These are phyloP conservation scores for Boehmeria nivea DNA, from an alignment of 306 rosid species.

Conservation along the genomic window DNA sequence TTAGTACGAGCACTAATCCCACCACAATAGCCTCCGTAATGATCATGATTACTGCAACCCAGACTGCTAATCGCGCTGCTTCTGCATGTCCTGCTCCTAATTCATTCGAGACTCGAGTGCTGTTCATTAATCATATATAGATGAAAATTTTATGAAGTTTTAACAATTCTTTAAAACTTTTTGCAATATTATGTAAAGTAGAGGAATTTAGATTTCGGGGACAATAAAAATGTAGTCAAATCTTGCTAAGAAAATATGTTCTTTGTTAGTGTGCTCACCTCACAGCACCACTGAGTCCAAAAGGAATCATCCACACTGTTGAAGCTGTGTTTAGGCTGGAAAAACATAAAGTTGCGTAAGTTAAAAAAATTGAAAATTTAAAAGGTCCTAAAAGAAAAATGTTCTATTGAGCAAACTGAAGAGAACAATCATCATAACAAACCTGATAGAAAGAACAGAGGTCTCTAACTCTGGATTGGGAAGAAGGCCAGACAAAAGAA, in stretches of 20 bases:
- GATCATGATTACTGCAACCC: constrained; percentile 42
- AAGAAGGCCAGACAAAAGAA: constrained; percentile 17
- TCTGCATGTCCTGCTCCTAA: constrained; percentile 59
- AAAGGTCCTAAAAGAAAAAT: neutral
- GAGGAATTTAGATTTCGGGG: too few relatives aligned
- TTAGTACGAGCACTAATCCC: constrained; percentile 35
- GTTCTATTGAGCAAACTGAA: neutral
- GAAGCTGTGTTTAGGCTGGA: constrained; percentile 57
- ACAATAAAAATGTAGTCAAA: constrained; percentile 4
- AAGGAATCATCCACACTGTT: constrained; percentile 67
- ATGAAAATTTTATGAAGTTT: too few relatives aligned
- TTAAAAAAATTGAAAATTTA: too few relatives aligned
- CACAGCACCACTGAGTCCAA: constrained; percentile 67
- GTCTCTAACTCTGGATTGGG: constrained; percentile 11
- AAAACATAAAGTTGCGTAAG: neutral
- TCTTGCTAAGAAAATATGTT: neutral
- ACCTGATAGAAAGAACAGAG: constrained; percentile 19
- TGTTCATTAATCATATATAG: constrained; percentile 18
- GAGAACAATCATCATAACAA: neutral
- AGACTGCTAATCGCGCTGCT: constrained; percentile 56
- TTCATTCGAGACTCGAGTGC: constrained; percentile 77
- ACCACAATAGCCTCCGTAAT: constrained; percentile 39
- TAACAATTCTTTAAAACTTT: too few relatives aligned
- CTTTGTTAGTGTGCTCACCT: constrained; percentile 47
- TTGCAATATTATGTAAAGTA: too few relatives aligned